Percentiles rank a stretch among this genome's conserved stretches.
phyloP scores from a whole-genome alignment of 768 basidiomycete genomes.

The Jaapia argillacea region DNA sequence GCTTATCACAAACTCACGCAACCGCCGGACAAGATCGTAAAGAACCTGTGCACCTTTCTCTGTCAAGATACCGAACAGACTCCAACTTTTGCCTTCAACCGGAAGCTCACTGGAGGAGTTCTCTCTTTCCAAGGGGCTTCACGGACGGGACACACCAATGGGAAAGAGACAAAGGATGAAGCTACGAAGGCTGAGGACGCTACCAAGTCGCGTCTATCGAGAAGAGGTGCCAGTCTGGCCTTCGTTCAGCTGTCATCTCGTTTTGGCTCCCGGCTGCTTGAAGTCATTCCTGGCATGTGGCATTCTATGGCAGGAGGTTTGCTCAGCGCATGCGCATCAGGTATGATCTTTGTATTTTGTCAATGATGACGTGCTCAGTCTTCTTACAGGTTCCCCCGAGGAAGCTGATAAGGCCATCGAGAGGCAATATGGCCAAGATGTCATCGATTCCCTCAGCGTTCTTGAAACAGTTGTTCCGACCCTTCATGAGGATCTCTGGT shows the following conservation, averaged over 20 bases:
- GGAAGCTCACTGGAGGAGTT: conserved; percentile 59
- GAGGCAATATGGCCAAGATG: conserved; percentile 73
- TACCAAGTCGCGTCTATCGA: conserved; percentile 56
- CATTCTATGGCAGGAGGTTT: conserved; percentile 81
- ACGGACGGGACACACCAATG: conserved; percentile 20
- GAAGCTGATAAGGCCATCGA: conserved; percentile 59
- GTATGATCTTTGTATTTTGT: conserved; percentile 28
- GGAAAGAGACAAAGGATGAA: conserved; percentile 33
- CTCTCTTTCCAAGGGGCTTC: conserved; percentile 52
- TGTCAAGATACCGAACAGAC: conserved; percentile 88
- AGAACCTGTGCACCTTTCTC: conserved; percentile 93
- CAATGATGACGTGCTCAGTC: background rate
- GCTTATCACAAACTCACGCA: conserved; percentile 60
- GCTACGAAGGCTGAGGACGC: conserved; percentile 43
- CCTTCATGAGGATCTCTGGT: conserved; percentile 61
- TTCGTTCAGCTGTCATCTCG: conserved; percentile 67
- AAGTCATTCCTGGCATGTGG: conserved; percentile 91
- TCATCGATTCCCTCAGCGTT: conserved; percentile 89
- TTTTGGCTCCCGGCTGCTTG: conserved; percentile 66
- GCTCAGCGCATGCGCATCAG: conserved; percentile 50
- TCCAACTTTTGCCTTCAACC: conserved; percentile 72
- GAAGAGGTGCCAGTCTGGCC: conserved; percentile 80
- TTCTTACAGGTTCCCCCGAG: conserved; percentile 36
- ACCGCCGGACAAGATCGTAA: conserved; percentile 92
- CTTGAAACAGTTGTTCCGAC: conserved; percentile 74